Percentiles rank a stretch among this genome's conserved stretches.
Conservation (phyloP, 2,329 filamentous ascomycete species). For the Monosporascus ibericus region DNA sequence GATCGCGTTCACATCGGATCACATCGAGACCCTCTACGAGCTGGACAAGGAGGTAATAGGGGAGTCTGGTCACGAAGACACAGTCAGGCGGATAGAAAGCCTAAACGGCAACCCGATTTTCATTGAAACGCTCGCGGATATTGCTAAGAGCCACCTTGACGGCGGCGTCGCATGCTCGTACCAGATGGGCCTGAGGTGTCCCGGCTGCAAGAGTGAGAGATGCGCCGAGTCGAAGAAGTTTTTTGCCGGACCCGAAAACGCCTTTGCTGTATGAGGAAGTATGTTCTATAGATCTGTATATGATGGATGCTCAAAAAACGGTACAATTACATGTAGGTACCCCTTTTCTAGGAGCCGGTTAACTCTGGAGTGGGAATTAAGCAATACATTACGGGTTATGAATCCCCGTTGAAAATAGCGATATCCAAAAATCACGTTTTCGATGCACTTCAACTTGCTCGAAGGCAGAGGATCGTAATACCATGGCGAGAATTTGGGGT, state of each 20-base stretch:
- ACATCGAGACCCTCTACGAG: slow-evolving; percentile 95
- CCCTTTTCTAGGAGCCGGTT: too few relatives aligned
- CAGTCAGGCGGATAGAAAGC: slow-evolving; percentile 84
- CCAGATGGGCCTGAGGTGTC: slow-evolving; percentile 88
- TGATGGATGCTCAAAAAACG: too few relatives aligned
- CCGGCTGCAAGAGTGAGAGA: slow-evolving; percentile 83
- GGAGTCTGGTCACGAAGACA: slow-evolving; percentile 70
- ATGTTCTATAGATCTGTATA: too few relatives aligned
- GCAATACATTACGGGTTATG: too few relatives aligned
- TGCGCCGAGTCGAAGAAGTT: slow-evolving; percentile 74
- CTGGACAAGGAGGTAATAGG: slow-evolving; percentile 92
- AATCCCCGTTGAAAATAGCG: too few relatives aligned
- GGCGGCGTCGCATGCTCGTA: slow-evolving; percentile 62
- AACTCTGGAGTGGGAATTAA: too few relatives aligned
- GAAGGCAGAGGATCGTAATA: too few relatives aligned
- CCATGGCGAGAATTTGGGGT: too few relatives aligned
- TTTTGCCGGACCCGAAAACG: slow-evolving; percentile 38
- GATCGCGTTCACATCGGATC: slow-evolving; percentile 97
- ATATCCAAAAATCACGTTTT: too few relatives aligned
- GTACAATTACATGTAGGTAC: background rate
- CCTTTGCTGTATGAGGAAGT: slow-evolving; percentile 11
- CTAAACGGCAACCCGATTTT: slow-evolving; percentile 88
- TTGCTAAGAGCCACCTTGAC: slow-evolving; percentile 74
- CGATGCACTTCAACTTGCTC: too few relatives aligned
- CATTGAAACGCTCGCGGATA: slow-evolving; percentile 80